These are phyloP conservation scores for Barbatosphaeria neglecta DNA, from an alignment of 495 filamentous ascomycete species.

Conservation along the genomic window DNA sequence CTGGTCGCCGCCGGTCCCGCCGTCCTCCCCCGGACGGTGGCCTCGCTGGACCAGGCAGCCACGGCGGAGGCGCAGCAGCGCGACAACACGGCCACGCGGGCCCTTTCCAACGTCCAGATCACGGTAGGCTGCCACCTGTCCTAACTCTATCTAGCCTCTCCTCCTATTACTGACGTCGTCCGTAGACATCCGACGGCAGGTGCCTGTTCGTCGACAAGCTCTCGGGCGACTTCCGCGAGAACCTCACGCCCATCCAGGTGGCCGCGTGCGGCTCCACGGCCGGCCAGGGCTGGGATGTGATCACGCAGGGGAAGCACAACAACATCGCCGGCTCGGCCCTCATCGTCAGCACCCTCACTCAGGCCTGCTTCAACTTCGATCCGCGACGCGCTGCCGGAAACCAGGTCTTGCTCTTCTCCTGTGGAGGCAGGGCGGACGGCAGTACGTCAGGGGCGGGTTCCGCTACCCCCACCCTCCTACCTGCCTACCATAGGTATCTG, in stretches of 20 bases:
- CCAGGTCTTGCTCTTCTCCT: conserved; percentile 41
- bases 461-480: not conserved
- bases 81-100: conserved; percentile 35
- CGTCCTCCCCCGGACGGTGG: conserved; percentile 20
- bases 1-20: conserved; percentile 13
- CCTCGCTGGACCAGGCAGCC: conserved; percentile 31
- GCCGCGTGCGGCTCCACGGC: conserved; percentile 34
- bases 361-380: conserved; percentile 47
- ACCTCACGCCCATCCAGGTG: conserved; percentile 41
- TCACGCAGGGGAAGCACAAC: conserved; percentile 40
- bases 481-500: not conserved
- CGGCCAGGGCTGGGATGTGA: conserved; percentile 43
- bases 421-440: conserved; percentile 44
- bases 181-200: conserved; percentile 36
- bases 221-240: conserved; percentile 45
- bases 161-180: not conserved
- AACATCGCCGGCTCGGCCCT: conserved; percentile 29
- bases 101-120: conserved; percentile 35
- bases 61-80: conserved; percentile 38
- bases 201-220: conserved; percentile 43
- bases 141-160: not conserved
- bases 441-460: too few species aligned
- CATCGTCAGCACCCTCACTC: conserved; percentile 42
- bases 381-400: conserved; percentile 31
- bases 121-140: too few species aligned